Evolutionary conservation across 2,329 filamentous ascomycete species (phyloP).

Genomic region (Penicillium thymicola): DNA sequence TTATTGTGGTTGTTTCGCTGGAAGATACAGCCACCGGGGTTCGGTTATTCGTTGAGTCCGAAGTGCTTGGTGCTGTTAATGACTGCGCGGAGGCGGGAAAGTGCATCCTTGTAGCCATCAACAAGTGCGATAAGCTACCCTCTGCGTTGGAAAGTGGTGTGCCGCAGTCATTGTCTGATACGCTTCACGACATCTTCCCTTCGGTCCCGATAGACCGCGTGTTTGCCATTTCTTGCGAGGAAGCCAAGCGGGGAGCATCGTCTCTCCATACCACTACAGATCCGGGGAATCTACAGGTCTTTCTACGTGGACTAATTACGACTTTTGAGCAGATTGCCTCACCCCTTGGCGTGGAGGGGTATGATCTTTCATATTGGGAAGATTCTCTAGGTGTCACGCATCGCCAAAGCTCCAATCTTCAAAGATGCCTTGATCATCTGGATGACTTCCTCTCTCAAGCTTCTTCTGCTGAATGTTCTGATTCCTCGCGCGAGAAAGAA

Average conservation of each 20-base stretch:
- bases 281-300: slow-evolving; percentile 63
- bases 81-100: slow-evolving; percentile 50
- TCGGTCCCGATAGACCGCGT: slow-evolving; percentile 47
- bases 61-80: slow-evolving; percentile 54
- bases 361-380: slow-evolving; percentile 67
- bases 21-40: slow-evolving; percentile 47
- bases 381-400: slow-evolving; percentile 88
- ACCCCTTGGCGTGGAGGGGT: slow-evolving; percentile 35
- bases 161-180: slow-evolving; percentile 33
- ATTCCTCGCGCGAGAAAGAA: slow-evolving; percentile 13
- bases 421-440: slow-evolving; percentile 68
- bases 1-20: slow-evolving; percentile 76
- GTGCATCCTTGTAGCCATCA: slow-evolving; percentile 58
- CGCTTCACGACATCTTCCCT: slow-evolving; percentile 42
- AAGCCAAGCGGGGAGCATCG: slow-evolving; percentile 42
- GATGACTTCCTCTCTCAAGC: slow-evolving; percentile 68
- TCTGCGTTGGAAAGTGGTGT: slow-evolving; percentile 11
- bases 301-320: slow-evolving; percentile 65
- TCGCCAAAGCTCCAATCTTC: slow-evolving; percentile 78
- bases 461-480: slow-evolving; percentile 4
- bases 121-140: slow-evolving; percentile 56
- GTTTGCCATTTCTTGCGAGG: slow-evolving; percentile 69
- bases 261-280: slow-evolving; percentile 35
- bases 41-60: slow-evolving; percentile 49
- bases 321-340: slow-evolving; percentile 57